A percentile compares a stretch with the other conserved stretches of the same genome.
Conservation (phyloP, 441 rosid species). For the Pelargonium citronellum region DNA sequence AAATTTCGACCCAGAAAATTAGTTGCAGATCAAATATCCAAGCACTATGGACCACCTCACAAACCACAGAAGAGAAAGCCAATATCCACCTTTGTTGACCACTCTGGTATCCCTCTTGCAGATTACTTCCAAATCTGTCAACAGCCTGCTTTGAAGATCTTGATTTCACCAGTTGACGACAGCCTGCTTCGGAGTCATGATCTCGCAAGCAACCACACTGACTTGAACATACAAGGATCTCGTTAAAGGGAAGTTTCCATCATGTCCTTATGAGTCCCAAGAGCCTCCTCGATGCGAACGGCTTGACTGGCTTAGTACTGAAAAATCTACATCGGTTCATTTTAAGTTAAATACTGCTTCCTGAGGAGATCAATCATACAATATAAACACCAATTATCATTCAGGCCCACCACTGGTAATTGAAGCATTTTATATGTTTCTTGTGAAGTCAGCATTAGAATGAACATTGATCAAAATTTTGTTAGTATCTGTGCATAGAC, state of each 20-base stretch:
- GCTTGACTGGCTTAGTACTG: slow-evolving; percentile 15
- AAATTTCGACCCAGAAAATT: too few species aligned
- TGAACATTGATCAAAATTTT: slow-evolving; percentile 79
- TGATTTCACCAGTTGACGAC: slow-evolving; percentile 35
- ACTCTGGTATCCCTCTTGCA: slow-evolving; percentile 38
- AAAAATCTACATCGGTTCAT: slow-evolving; percentile 46
- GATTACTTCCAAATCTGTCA: slow-evolving; percentile 34
- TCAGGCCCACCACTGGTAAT: slow-evolving; percentile 39
- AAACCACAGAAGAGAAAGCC: slow-evolving; percentile 48
- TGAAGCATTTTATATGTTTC: slow-evolving; percentile 53
- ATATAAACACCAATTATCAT: slow-evolving; percentile 44
- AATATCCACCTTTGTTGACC: slow-evolving; percentile 48
- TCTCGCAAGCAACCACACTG: slow-evolving; percentile 35
- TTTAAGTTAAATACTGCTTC: slow-evolving; percentile 51
- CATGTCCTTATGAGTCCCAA: slow-evolving; percentile 58
- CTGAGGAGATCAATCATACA: slow-evolving; percentile 74
- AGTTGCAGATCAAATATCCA: neutral
- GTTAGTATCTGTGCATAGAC: slow-evolving; percentile 48
- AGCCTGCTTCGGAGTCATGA: neutral
- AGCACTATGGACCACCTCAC: slow-evolving; percentile 26
- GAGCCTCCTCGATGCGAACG: slow-evolving; percentile 43
- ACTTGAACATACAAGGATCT: slow-evolving; percentile 53
- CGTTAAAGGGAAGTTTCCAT: slow-evolving; percentile 38
- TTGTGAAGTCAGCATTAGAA: slow-evolving; percentile 59
- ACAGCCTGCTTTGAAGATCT: slow-evolving; percentile 62